phyloP scores from a whole-genome alignment of 306 rosid genomes.

The Castanea crenata region DNA sequence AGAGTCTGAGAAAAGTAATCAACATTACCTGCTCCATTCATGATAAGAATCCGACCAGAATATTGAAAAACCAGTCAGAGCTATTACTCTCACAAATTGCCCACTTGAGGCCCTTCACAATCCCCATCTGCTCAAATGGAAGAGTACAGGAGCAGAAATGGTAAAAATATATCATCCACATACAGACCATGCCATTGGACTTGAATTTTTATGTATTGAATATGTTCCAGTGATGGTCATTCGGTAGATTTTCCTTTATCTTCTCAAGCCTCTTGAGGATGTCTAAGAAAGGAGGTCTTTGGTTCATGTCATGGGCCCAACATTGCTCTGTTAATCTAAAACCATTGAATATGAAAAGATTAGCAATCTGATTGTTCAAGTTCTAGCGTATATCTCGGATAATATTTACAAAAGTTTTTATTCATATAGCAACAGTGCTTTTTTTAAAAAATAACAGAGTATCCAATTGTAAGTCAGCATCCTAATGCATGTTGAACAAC shows the following conservation, averaged over 20 bases:
- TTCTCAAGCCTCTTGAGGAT: conserved; percentile 79
- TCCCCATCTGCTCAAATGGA: conserved; percentile 22
- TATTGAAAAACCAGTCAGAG: conserved; percentile 14
- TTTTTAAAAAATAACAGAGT: neutral
- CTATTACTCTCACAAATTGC: conserved; percentile 16
- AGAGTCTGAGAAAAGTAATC: conserved; percentile 15
- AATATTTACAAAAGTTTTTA: neutral
- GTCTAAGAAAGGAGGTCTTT: conserved; percentile 79
- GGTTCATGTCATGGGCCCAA: conserved; percentile 72
- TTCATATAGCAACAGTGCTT: neutral
- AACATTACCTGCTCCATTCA: conserved; percentile 17
- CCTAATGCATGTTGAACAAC: neutral
- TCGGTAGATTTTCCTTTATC: conserved; percentile 58
- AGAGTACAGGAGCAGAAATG: conserved; percentile 20
- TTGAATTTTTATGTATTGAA: conserved; percentile 39
- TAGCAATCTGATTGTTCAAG: neutral
- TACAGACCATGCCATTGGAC: conserved; percentile 20
- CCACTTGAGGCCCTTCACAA: conserved; percentile 36
- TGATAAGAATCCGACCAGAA: conserved; percentile 21
- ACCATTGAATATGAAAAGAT: conserved; percentile 12
- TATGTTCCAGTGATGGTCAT: conserved; percentile 77
- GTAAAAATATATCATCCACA: conserved; percentile 29
- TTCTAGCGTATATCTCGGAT: neutral
- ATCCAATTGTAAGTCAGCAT: neutral
- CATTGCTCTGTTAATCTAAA: conserved; percentile 70